Percentiles rank a stretch among this genome's conserved stretches.
These are phyloP conservation scores for Petunia hybrid DNA, from an alignment of 305 asterid species.

Conservation along the genomic window DNA sequence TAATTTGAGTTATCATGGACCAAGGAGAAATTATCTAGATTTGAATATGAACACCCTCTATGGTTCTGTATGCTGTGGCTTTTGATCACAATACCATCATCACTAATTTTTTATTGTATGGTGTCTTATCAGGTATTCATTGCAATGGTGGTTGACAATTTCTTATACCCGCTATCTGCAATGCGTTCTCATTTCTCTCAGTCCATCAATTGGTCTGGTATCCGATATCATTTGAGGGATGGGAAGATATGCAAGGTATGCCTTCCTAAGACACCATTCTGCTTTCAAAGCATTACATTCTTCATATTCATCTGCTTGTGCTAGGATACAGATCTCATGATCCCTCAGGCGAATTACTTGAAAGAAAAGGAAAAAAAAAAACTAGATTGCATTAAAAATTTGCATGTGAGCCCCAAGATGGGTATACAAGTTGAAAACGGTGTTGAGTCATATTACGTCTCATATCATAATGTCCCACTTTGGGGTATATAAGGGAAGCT, in stretches of 20 bases:
- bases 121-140: slow-evolving; percentile 75
- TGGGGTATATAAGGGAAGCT: not conserved
- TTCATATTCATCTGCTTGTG: not conserved
- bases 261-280: slow-evolving; percentile 30
- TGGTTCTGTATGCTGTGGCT: not conserved
- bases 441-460: not conserved
- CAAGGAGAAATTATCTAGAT: not conserved
- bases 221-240: slow-evolving; percentile 85
- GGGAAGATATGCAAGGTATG: slow-evolving; percentile 88
- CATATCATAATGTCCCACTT: not conserved
- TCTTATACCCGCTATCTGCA: slow-evolving; percentile 88
- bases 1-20: slow-evolving; percentile 3
- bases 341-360: not conserved
- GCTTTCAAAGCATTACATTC: slow-evolving; percentile 11
- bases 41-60: not conserved
- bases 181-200: slow-evolving; percentile 88
- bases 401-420: not conserved
- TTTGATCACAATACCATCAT: not conserved
- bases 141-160: slow-evolving; percentile 94
- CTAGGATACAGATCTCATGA: not conserved
- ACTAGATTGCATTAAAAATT: not conserved
- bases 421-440: not conserved
- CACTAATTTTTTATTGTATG: slow-evolving; percentile 27
- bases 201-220: slow-evolving; percentile 98
- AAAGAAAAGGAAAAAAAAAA: not conserved